Conservation (phyloP, 1,139 yeast species). For the Tardiomyces digboiensis region DNA sequence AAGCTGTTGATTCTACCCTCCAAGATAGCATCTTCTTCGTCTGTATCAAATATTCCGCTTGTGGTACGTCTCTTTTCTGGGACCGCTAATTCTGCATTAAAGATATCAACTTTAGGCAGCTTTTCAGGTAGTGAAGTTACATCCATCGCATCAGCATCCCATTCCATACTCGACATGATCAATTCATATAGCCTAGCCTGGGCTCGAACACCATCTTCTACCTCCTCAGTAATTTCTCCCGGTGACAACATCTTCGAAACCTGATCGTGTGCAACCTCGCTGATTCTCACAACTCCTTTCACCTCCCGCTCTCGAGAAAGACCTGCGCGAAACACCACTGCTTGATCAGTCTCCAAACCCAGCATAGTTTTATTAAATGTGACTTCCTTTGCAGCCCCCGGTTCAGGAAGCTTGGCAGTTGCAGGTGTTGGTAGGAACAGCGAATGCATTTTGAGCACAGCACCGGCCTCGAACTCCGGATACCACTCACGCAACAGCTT, state of each 20-base stretch:
- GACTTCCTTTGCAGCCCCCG: slow-evolving; percentile 42
- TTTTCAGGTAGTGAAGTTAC: background rate
- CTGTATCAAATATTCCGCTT: slow-evolving; percentile 27
- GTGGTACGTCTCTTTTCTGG: slow-evolving; percentile 5
- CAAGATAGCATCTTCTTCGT: slow-evolving; percentile 72
- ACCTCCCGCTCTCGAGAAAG: slow-evolving; percentile 7
- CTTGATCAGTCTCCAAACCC: slow-evolving; percentile 35
- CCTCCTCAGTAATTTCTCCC: background rate
- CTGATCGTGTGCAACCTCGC: background rate
- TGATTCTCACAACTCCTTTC: slow-evolving; percentile 2
- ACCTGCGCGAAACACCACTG: slow-evolving; percentile 4
- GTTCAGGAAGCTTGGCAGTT: slow-evolving; percentile 42
- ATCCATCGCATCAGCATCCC: background rate
- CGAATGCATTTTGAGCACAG: slow-evolving; percentile 55
- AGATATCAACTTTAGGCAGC: slow-evolving; percentile 10
- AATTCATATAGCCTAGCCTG: background rate
- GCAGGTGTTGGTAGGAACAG: slow-evolving; percentile 57
- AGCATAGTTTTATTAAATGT: slow-evolving; percentile 32
- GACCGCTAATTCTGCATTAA: slow-evolving; percentile 5
- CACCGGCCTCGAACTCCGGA: slow-evolving; percentile 51
- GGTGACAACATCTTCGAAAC: background rate
- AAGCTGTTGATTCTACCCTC: slow-evolving; percentile 49
- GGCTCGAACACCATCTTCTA: background rate
- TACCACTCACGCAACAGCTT: slow-evolving; percentile 32
- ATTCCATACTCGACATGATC: background rate